phyloP scores from a whole-genome alignment of 1,284 basidiomycete species.

The Cystobasidiaceae sp. region DNA sequence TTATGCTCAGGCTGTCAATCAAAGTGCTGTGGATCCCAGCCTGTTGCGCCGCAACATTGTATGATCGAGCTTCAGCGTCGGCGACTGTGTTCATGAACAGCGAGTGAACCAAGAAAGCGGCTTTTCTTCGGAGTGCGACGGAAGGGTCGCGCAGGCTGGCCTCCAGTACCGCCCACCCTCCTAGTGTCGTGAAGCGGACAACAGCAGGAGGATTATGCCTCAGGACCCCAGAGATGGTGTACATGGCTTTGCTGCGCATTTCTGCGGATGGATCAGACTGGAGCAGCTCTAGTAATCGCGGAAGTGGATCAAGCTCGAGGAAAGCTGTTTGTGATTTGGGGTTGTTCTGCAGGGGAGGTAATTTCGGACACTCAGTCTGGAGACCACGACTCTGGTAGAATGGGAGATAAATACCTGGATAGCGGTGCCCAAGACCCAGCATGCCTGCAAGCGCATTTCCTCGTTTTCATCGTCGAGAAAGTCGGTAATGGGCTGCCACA shows the following conservation, averaged over 20 bases:
- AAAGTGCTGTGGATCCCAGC: constrained; percentile 36
- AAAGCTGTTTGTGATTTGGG: constrained; percentile 73
- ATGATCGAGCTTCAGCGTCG: neutral
- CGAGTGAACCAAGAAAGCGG: constrained; percentile 74
- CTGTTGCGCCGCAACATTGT: neutral
- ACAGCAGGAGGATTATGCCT: constrained; percentile 76
- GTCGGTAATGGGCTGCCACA: constrained; percentile 76
- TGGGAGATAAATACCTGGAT: constrained; percentile 50
- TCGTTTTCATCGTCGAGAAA: constrained; percentile 61
- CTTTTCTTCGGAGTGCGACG: constrained; percentile 71
- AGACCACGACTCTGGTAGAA: neutral
- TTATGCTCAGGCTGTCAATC: constrained; percentile 33
- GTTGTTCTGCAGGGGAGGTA: constrained; percentile 64
- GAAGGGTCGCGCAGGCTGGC: constrained; percentile 66
- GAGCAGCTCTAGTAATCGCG: constrained; percentile 61
- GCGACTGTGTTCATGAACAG: constrained; percentile 59
- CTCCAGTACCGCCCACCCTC: constrained; percentile 67
- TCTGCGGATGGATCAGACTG: constrained; percentile 49
- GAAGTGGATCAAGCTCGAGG: constrained; percentile 63
- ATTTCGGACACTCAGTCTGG: neutral
- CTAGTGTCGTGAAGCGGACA: constrained; percentile 54
- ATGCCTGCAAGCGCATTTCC: constrained; percentile 63
- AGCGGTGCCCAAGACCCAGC: constrained; percentile 92
- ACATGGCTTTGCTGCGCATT: constrained; percentile 75
- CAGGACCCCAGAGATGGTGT: constrained; percentile 74